Evolutionary conservation across 768 basidiomycete genomes (phyloP).

Genomic region (Collybiopsis luxurians): DNA sequence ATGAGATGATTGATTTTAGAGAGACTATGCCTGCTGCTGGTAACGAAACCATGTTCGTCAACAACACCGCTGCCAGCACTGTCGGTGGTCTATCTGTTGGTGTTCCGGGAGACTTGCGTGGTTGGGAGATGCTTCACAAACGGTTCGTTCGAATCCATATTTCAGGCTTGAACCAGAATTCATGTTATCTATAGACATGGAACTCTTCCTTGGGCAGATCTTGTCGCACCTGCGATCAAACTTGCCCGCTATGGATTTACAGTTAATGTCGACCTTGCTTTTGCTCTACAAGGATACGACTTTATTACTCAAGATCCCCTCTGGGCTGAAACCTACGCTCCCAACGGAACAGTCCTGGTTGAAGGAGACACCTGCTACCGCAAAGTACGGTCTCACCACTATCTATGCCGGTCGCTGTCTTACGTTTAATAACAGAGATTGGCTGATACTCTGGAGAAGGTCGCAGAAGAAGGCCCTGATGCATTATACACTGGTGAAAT

Average conservation of each 20-base stretch:
- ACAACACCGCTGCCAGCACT: slow-evolving; percentile 29
- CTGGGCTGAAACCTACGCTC: slow-evolving; percentile 25
- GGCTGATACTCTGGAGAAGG: slow-evolving; percentile 19
- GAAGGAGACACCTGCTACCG: slow-evolving; percentile 20
- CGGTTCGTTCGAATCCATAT: background rate
- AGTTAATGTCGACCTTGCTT: slow-evolving; percentile 17
- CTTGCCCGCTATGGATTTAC: slow-evolving; percentile 29
- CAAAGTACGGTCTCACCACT: slow-evolving; percentile 6
- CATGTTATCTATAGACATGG: slow-evolving; percentile 28
- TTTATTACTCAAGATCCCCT: slow-evolving; percentile 17
- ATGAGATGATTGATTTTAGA: slow-evolving; percentile 40
- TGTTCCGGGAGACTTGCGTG: slow-evolving; percentile 49
- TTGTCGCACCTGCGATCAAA: slow-evolving; percentile 40
- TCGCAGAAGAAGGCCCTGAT: slow-evolving; percentile 19
- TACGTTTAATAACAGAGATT: slow-evolving; percentile 14
- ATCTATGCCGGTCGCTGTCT: background rate
- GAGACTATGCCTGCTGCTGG: slow-evolving; percentile 40
- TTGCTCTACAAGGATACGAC: slow-evolving; percentile 5
- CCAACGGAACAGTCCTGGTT: slow-evolving; percentile 18
- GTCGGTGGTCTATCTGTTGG: slow-evolving; percentile 48
- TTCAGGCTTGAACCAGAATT: background rate
- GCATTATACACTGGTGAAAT: slow-evolving; percentile 19
- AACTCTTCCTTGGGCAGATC: slow-evolving; percentile 39
- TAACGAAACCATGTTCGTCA: slow-evolving; percentile 35
- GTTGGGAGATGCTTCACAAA: slow-evolving; percentile 40